Percentiles rank a stretch among this genome's conserved stretches.
Conservation (phyloP, 2,329 filamentous ascomycete species). For the Daldinia sp. region DNA sequence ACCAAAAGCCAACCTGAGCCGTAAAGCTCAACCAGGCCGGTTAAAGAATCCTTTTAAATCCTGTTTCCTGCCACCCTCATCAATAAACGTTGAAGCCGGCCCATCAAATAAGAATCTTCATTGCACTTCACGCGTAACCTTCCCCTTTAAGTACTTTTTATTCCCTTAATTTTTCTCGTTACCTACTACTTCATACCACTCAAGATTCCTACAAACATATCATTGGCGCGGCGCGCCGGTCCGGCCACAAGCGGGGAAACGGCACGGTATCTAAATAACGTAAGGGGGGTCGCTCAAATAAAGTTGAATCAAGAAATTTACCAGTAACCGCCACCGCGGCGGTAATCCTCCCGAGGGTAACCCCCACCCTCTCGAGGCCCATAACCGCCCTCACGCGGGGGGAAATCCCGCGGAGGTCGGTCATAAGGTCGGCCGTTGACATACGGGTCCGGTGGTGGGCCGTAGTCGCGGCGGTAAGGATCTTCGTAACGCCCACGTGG, state of each 20-base stretch:
- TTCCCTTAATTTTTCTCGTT: conserved; percentile 21
- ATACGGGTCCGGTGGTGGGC: conserved; percentile 68
- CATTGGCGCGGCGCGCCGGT: not conserved
- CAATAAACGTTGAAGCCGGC: conserved; percentile 25
- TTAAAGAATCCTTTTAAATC: conserved; percentile 29
- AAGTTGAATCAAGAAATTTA: conserved; percentile 44
- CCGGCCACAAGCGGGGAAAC: conserved; percentile 15
- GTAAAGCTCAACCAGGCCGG: conserved; percentile 26
- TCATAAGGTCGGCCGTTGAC: conserved; percentile 66
- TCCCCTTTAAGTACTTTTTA: conserved; percentile 13
- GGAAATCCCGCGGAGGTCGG: conserved; percentile 60
- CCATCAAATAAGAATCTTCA: conserved; percentile 20
- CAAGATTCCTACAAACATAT: conserved; percentile 2
- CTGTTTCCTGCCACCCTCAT: conserved; percentile 33
- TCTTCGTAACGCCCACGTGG: conserved; percentile 78
- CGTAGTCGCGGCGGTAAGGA: conserved; percentile 74
- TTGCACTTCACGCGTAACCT: conserved; percentile 20
- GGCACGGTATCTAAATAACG: conserved; percentile 45
- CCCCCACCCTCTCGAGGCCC: conserved; percentile 47
- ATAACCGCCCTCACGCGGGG: conserved; percentile 61
- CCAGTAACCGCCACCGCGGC: conserved; percentile 47
- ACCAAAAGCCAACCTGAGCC: conserved; percentile 26
- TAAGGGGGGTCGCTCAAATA: conserved; percentile 45
- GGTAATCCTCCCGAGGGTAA: conserved; percentile 48
- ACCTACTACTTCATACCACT: conserved; percentile 19